Conservation (phyloP, 768 basidiomycete genomes). For the Boletales sp. region DNA sequence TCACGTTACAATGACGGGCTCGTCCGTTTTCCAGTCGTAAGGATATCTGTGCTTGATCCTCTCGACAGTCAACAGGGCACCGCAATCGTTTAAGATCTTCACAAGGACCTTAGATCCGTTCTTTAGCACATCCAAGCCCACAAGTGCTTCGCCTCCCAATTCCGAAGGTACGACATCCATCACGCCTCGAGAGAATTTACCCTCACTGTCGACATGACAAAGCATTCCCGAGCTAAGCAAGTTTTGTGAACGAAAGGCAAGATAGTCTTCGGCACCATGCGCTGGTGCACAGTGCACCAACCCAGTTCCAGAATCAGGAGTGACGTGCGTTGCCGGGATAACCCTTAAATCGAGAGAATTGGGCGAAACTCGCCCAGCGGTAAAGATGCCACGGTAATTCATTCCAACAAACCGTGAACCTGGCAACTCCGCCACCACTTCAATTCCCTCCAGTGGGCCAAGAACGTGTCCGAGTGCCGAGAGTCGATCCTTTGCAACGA, state of each 20-base stretch:
- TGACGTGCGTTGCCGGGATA: constrained; percentile 75
- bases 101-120: constrained; percentile 69
- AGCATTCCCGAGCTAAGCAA: constrained; percentile 51
- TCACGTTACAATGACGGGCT: constrained; percentile 88
- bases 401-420: constrained; percentile 54
- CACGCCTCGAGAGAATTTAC: constrained; percentile 63
- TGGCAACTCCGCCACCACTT: constrained; percentile 18
- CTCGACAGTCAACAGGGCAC: constrained; percentile 59
- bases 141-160: constrained; percentile 45
- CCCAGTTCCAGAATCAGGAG: constrained; percentile 85
- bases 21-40: constrained; percentile 94
- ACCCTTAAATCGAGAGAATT: constrained; percentile 35
- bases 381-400: constrained; percentile 62
- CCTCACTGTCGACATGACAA: constrained; percentile 81
- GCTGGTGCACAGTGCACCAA: constrained; percentile 95
- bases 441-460: constrained; percentile 19
- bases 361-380: constrained; percentile 5
- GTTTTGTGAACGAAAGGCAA: constrained; percentile 58
- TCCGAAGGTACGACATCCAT: constrained; percentile 42
- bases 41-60: constrained; percentile 86
- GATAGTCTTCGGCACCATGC: constrained; percentile 92
- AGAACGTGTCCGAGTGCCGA: constrained; percentile 29
- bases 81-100: constrained; percentile 51
- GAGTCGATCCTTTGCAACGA: constrained; percentile 54
- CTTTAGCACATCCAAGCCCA: constrained; percentile 70